phyloP scores from a whole-genome alignment of 192 early-diverging fungal species.

The Jimgerdemannia lactiflua region DNA sequence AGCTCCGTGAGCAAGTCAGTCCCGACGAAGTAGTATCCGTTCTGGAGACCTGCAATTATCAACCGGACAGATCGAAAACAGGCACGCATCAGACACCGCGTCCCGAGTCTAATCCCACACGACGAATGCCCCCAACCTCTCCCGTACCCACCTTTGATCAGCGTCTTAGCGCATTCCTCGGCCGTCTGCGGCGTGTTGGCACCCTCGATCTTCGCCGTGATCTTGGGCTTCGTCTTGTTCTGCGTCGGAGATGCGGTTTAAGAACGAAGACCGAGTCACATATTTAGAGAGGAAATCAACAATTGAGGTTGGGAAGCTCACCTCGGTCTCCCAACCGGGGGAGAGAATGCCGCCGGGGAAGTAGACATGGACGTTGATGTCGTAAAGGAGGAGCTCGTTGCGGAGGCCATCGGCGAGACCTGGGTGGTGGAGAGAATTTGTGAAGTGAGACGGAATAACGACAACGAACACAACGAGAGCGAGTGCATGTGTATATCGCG shows the following conservation, averaged over 20 bases:
- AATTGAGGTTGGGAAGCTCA: slow-evolving; percentile 3
- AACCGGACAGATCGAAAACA: neutral
- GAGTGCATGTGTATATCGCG: neutral
- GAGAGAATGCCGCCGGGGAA: slow-evolving; percentile 70
- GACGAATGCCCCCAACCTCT: neutral
- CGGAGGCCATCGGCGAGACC: slow-evolving; percentile 66
- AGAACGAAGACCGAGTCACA: neutral
- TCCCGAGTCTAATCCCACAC: neutral
- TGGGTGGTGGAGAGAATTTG: neutral
- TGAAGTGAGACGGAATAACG: neutral
- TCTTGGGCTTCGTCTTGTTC: slow-evolving; percentile 69
- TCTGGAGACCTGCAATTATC: slow-evolving; percentile 6
- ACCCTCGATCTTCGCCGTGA: slow-evolving; percentile 73
- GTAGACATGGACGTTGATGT: slow-evolving; percentile 65
- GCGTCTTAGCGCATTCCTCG: slow-evolving; percentile 52
- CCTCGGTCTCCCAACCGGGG: slow-evolving; percentile 67
- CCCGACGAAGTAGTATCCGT: slow-evolving; percentile 30
- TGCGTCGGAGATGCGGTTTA: slow-evolving; percentile 11
- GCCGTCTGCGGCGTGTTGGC: slow-evolving; percentile 52
- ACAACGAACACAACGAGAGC: no score
- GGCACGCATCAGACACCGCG: neutral
- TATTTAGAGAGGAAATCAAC: neutral
- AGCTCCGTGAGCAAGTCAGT: slow-evolving; percentile 26
- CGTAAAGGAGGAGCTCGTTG: slow-evolving; percentile 60
- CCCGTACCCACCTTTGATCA: slow-evolving; percentile 35